These are phyloP conservation scores for Saturnispora silvae DNA, from an alignment of 805 yeast genomes.

Conservation along the genomic window DNA sequence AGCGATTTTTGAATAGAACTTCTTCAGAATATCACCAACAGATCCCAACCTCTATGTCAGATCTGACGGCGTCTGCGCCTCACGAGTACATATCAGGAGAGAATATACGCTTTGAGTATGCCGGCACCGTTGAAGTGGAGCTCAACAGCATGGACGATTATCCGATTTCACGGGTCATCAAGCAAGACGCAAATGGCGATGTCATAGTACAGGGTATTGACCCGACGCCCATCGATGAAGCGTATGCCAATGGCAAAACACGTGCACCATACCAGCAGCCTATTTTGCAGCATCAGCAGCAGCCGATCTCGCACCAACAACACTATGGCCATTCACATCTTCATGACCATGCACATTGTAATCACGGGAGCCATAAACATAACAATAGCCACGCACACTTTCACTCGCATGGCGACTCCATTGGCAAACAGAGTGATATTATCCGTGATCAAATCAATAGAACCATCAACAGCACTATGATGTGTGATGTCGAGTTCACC, in stretches of 20 bases:
- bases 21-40: too few species aligned
- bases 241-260: background rate
- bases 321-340: constrained; percentile 6
- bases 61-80: background rate
- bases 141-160: constrained; percentile 51
- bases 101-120: constrained; percentile 19
- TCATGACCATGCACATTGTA: constrained; percentile 12
- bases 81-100: constrained; percentile 16
- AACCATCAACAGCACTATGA: constrained; percentile 17
- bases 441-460: constrained; percentile 14
- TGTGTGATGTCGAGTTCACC: constrained; percentile 28
- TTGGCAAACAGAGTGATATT: constrained; percentile 16
- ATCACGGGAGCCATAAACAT: constrained; percentile 1
- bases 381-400: constrained; percentile 10
- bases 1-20: too few species aligned
- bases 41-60: too few species aligned
- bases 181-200: constrained; percentile 60
- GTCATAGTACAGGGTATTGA: constrained; percentile 54
- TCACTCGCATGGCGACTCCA: constrained; percentile 8
- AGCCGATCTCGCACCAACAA: background rate
- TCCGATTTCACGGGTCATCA: constrained; percentile 62
- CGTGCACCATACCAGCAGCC: background rate
- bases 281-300: background rate
- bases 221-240: background rate
- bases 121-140: constrained; percentile 30